These are phyloP conservation scores for Rasamsonia emersonii DNA, from an alignment of 2,329 filamentous ascomycete species.

Conservation along the genomic window DNA sequence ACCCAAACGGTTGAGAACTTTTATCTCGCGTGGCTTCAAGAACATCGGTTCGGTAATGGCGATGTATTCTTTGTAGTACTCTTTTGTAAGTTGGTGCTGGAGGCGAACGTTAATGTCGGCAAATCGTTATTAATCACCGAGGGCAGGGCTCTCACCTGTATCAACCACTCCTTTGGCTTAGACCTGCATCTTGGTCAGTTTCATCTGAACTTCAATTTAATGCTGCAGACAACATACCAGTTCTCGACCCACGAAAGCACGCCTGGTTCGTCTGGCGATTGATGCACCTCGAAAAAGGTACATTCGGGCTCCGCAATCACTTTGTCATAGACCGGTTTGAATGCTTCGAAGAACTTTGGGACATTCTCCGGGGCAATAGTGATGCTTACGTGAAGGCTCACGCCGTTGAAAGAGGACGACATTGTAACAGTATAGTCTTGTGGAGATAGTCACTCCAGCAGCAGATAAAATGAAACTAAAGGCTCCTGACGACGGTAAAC, in stretches of 20 bases:
- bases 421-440: no score
- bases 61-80: constrained; percentile 36
- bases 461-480: no score
- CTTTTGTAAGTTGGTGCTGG: constrained; percentile 30
- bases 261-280: constrained; percentile 27
- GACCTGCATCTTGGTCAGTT: constrained; percentile 9
- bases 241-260: constrained; percentile 34
- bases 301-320: constrained; percentile 37
- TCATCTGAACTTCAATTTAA: background rate
- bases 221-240: constrained; percentile 21
- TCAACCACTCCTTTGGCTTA: constrained; percentile 23
- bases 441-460: no score
- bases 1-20: constrained; percentile 22
- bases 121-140: no score
- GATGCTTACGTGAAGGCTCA: no score
- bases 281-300: constrained; percentile 38
- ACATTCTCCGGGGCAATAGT: constrained; percentile 16
- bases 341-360: constrained; percentile 22
- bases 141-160: no score
- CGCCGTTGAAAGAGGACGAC: no score
- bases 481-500: no score
- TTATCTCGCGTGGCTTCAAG: constrained; percentile 30
- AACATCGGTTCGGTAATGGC: constrained; percentile 32
- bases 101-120: constrained; percentile 7
- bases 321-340: constrained; percentile 33